A percentile compares a stretch with the other conserved stretches of the same genome.
phyloP scores from a whole-genome alignment of 2,329 filamentous ascomycete genomes.

The Aspergillus sclerotialis region DNA sequence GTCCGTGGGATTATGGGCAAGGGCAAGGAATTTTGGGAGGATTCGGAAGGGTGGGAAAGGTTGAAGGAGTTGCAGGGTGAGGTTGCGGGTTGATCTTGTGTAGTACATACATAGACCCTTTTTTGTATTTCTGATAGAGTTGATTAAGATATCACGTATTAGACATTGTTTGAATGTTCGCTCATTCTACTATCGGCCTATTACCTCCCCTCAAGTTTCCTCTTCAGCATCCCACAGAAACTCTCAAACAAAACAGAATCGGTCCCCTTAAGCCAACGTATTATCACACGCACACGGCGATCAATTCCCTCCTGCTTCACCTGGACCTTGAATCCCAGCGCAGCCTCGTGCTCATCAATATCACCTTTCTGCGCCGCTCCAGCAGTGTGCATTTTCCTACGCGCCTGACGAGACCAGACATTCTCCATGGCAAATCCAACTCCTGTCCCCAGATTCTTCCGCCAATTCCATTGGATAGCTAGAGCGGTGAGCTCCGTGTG shows the following conservation, averaged over 20 bases:
- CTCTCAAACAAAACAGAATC: conserved; percentile 76
- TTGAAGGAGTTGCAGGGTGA: conserved; percentile 34
- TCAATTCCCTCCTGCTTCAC: conserved; percentile 32
- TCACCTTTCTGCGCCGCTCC: conserved; percentile 22
- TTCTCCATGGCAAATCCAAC: conserved; percentile 58
- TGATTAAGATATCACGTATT: no score
- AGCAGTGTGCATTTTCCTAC: conserved; percentile 45
- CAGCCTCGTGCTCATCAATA: conserved; percentile 31
- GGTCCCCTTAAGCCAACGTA: conserved; percentile 69
- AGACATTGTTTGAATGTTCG: no score
- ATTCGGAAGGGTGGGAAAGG: conserved; percentile 39
- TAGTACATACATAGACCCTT: background rate
- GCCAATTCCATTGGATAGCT: conserved; percentile 61
- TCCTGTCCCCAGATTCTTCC: conserved; percentile 47
- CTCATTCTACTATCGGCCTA: background rate
- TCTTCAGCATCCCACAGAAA: conserved; percentile 72
- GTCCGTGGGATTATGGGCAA: conserved; percentile 76
- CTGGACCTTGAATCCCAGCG: conserved; percentile 55
- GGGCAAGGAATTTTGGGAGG: conserved; percentile 78
- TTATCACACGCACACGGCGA: conserved; percentile 42
- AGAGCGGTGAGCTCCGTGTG: conserved; percentile 48
- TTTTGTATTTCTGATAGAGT: background rate
- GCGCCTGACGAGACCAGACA: conserved; percentile 71
- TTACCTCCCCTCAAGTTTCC: conserved; percentile 34
- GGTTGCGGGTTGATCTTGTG: conserved; percentile 16